phyloP scores from a whole-genome alignment of 1,284 basidiomycete species.

The Trichosporon sp. region DNA sequence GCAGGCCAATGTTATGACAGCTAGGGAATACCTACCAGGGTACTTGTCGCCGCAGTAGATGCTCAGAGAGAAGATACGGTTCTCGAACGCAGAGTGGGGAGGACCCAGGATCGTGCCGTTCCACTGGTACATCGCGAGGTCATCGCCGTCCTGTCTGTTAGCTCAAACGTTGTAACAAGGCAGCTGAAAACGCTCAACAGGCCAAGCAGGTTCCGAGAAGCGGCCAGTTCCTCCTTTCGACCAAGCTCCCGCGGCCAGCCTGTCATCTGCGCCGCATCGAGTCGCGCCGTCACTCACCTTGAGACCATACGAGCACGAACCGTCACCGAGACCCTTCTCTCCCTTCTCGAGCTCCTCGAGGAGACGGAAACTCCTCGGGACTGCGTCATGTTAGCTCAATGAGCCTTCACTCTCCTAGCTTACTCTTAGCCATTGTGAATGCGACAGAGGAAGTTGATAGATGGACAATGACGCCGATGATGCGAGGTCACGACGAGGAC shows the following conservation, averaged over 20 bases:
- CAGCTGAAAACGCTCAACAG: too few species aligned
- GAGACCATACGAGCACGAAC: slow-evolving; percentile 91
- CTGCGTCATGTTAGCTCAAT: slow-evolving; percentile 58
- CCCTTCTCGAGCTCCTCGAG: slow-evolving; percentile 99
- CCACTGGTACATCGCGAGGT: slow-evolving; percentile 97
- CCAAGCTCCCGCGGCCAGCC: too few species aligned
- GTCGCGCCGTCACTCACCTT: slow-evolving; percentile 57
- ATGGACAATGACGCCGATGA: slow-evolving; percentile 5
- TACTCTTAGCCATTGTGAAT: slow-evolving; percentile 16
- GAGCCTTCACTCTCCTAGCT: too few species aligned
- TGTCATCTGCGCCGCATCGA: not conserved
- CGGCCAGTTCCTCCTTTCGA: too few species aligned
- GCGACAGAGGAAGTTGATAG: not conserved
- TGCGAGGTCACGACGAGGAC: slow-evolving; percentile 1
- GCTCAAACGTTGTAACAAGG: not conserved
- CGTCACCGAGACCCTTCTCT: slow-evolving; percentile 98
- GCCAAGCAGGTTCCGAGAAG: too few species aligned
- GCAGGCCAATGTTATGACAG: not conserved
- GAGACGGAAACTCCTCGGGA: slow-evolving; percentile 93
- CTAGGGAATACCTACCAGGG: slow-evolving; percentile 66
- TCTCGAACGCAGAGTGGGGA: slow-evolving; percentile 96
- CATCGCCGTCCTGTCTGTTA: slow-evolving; percentile 68
- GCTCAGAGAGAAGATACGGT: slow-evolving; percentile 94
- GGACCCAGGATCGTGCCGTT: slow-evolving; percentile 99
- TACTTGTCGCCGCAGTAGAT: slow-evolving; percentile 82